phyloP scores from a whole-genome alignment of 176 grass and related monocot species.

The Areca catechu region DNA sequence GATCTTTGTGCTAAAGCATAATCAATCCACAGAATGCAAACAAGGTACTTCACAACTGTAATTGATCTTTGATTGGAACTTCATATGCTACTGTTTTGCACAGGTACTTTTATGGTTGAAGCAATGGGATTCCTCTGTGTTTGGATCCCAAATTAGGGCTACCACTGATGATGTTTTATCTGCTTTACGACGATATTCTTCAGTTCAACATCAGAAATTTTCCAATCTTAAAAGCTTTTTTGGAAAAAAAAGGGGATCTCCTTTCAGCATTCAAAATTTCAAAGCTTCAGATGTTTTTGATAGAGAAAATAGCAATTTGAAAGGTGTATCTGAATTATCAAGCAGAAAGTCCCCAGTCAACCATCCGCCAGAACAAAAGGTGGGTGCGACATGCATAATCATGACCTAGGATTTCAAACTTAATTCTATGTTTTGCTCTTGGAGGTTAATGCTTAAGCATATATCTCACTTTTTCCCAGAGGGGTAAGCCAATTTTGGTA shows the following conservation, averaged over 20 bases:
- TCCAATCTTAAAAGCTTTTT: constrained; percentile 47
- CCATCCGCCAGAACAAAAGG: constrained; percentile 75
- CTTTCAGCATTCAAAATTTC: constrained; percentile 27
- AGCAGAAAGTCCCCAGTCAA: constrained; percentile 34
- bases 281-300: constrained; percentile 32
- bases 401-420: too few relatives aligned
- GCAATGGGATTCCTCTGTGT: constrained; percentile 92
- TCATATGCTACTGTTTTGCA: constrained; percentile 11
- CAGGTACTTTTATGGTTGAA: constrained; percentile 94
- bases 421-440: too few relatives aligned
- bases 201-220: constrained; percentile 40
- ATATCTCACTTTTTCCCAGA: too few relatives aligned
- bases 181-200: constrained; percentile 64
- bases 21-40: too few relatives aligned
- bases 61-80: background rate
- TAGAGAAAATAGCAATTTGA: constrained; percentile 21
- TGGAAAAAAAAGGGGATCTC: constrained; percentile 35
- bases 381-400: constrained; percentile 9
- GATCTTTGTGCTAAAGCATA: too few relatives aligned
- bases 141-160: constrained; percentile 71
- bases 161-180: constrained; percentile 78
- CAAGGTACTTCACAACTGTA: background rate
- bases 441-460: too few relatives aligned
- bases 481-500: too few relatives aligned
- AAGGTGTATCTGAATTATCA: constrained; percentile 26